Base-by-base conservation (phyloP, 2,329 filamentous ascomycete genomes). In the Chrysoporthe puriensis region DNA sequence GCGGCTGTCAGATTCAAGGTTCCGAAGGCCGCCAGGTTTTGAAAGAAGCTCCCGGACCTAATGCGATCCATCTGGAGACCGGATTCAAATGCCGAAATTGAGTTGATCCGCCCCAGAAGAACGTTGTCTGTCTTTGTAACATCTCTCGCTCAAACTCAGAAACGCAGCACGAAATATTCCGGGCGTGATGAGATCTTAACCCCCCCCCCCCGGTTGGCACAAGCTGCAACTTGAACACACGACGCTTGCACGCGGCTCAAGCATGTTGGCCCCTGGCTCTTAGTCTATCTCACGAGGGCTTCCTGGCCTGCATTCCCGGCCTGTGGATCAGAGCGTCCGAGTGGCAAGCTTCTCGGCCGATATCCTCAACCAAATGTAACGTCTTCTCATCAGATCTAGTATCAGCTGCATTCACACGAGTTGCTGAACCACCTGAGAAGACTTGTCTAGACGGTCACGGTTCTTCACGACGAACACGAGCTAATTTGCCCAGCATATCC, bases 261-360 rank as follows among this genome's bases (percentile, higher is more conserved):
- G 26, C 26, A 6, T 54, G 21, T 54, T 32, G 16, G 4, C 21
- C 26, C 11, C 50, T 54, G 32, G 50, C 50, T 32, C 2, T 7
- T 54, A 34, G 50, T 54, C 50, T 54, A 32, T 5, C 14, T 32
- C 50, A 54, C 50, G 50, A 54, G 50, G 21, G 26, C 14, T 26
- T 16, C 50, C 26, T 54, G 26, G 26, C 32, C 26, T 54, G 50
- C 4, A 6, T 7, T 34, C 14, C 32, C 50, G 50, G 50, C 50
- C 50, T 21, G 50, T 54, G 21, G 26, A 54, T 11, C 32, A 4
- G 26, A 21, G 21, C 26, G 21, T 32, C 50, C 50, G 50, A 54
- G 50, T 32, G 50, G 50, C 32, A 54, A 54, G 14, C 9, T 54
- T 54, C 50, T 54, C 50, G 50, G 50, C 50, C 50, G 50, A 54